Base-by-base conservation (phyloP, 805 yeast species). In the Torulaspora gathmanii region DNA sequence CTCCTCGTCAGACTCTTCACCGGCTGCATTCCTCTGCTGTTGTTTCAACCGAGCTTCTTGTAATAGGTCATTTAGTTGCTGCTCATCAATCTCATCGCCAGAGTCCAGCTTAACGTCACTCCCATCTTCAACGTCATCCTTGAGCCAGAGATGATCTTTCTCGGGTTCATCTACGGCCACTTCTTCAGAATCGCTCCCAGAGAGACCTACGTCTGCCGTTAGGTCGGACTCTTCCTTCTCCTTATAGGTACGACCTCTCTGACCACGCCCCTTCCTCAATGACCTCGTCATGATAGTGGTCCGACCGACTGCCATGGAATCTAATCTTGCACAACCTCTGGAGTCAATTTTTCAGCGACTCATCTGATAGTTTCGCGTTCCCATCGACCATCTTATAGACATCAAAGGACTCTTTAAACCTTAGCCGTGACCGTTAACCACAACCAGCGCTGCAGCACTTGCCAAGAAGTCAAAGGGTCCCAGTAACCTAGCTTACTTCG, bases 221-320 rank as follows among this genome's bases (percentile, higher is more conserved):
- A 64, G 43, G 45, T 64, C 66, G 28, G 53, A 37, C 37, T 62
- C 67, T 22, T 58, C 56, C 41, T 58, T 60, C 42, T 64, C 69
- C 28, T 40, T 50, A 39, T 64, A 64, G 29, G 46, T 39, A 19
- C 45, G 36, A 13, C 40, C 40, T 12, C 9, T 25, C 13, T 37
- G 37, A 17, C 28, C 13, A 20, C 50, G 34, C 8, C 10, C 36
- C 12, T 20, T 22, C 25, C 44, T 34, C 29, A 33, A 33, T 22
- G 39, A 41, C 29, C 44, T 41, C 29, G 44, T 33, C 37, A 40
- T 29, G 23, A 20, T 20, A 12, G 11, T 17, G 16, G 28, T 20
- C 29, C 19, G 34, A 20, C 41, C 29, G 7, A 11, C 19, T 7
- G n/a, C 41, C 41, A 38, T 38, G 8, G 17, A 29, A 27, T 10